Conservation (phyloP, 2,329 filamentous ascomycete genomes). For the Ascochyta rabiei region DNA sequence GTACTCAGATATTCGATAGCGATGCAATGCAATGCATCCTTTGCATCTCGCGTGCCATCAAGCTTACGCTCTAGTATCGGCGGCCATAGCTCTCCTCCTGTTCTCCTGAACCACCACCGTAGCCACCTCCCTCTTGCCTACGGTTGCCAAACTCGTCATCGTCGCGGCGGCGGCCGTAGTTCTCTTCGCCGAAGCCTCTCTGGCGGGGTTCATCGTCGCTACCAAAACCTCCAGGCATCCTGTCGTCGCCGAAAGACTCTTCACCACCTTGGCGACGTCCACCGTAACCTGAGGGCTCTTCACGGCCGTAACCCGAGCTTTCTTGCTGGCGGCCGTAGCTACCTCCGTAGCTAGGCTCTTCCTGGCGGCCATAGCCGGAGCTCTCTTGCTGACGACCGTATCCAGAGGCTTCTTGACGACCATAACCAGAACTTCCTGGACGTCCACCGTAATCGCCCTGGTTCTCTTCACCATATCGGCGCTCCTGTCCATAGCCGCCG, state of each 20-base stretch:
- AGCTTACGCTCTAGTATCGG: constrained; percentile 15
- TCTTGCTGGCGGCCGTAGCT: constrained; percentile 19
- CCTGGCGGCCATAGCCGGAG: constrained; percentile 12
- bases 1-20: background rate
- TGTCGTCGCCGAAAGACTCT: constrained; percentile 18
- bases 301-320: constrained; percentile 7
- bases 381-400: constrained; percentile 2
- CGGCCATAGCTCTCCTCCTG: constrained; percentile 17
- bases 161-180: constrained; percentile 4
- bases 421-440: constrained; percentile 7
- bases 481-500: constrained; percentile 27
- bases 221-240: constrained; percentile 22
- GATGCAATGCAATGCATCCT: background rate
- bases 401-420: constrained; percentile 6
- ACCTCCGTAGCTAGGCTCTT: background rate
- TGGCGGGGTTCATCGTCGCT: constrained; percentile 22
- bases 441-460: constrained; percentile 10
- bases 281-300: background rate
- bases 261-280: constrained; percentile 12
- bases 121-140: constrained; percentile 19
- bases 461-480: constrained; percentile 27
- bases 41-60: background rate
- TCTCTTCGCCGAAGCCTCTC: constrained; percentile 15
- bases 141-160: constrained; percentile 14
- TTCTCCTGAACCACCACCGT: constrained; percentile 3